A percentile compares a stretch with the other conserved stretches of the same genome.
Evolutionary conservation across 148 eudicot species (phyloP).

Genomic region (Heliamphora exappendiculata): DNA sequence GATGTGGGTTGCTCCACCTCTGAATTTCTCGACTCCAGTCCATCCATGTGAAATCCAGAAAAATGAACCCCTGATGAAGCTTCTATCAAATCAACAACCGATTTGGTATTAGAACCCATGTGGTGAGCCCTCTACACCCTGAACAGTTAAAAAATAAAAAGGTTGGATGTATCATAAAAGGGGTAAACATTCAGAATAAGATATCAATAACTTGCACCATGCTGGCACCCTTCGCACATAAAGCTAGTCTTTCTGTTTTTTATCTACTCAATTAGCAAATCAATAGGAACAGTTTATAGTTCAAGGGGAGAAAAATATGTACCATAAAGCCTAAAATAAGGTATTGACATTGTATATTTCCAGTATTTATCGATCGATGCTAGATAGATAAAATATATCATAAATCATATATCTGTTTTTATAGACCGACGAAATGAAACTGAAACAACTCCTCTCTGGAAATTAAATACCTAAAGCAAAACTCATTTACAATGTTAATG

Average conservation of each 20-base stretch:
- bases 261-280: neutral
- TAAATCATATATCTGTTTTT: neutral
- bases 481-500: no score
- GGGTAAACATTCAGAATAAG: neutral
- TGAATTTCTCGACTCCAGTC: conserved; percentile 36
- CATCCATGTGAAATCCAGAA: conserved; percentile 89
- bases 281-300: neutral
- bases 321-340: neutral
- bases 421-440: neutral
- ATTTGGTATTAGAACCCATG: conserved; percentile 63
- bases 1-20: conserved; percentile 52
- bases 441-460: neutral
- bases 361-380: neutral
- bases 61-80: conserved; percentile 84
- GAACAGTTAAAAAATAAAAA: conserved; percentile 1
- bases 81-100: conserved; percentile 69
- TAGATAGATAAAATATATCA: no score
- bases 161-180: neutral
- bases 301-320: neutral
- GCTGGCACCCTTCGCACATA: neutral
- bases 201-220: neutral
- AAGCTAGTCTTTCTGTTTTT: neutral
- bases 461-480: neutral
- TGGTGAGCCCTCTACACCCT: conserved; percentile 10
- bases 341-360: neutral